phyloP scores from a whole-genome alignment of 371 early-diverging fungal species.

The Enterocytospora artemiae region DNA sequence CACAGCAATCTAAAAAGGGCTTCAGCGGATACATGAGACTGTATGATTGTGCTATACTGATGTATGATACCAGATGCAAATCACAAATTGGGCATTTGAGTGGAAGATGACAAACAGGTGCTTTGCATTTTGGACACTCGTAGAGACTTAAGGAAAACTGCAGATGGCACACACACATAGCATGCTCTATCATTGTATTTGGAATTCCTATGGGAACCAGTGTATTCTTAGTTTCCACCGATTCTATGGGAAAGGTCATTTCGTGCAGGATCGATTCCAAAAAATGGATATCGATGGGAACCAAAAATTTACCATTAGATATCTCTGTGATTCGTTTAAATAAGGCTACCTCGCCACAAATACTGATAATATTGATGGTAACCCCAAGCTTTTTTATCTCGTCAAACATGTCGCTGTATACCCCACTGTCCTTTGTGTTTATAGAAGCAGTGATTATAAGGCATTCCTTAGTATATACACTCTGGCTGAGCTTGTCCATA shows the following conservation, averaged over 20 bases:
- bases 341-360: constrained; percentile 52
- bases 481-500: constrained; percentile 19
- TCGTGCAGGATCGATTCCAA: constrained; percentile 31
- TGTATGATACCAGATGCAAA: constrained; percentile 37
- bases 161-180: constrained; percentile 55
- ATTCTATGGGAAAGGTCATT: constrained; percentile 34
- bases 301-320: constrained; percentile 46
- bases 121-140: constrained; percentile 52
- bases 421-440: constrained; percentile 17
- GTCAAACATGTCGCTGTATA: constrained; percentile 14
- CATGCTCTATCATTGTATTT: constrained; percentile 16
- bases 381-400: constrained; percentile 32
- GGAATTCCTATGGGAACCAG: constrained; percentile 54
- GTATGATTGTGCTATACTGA: constrained; percentile 45
- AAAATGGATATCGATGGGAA: constrained; percentile 38
- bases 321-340: constrained; percentile 40
- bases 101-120: constrained; percentile 50
- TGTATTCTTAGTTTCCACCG: constrained; percentile 17
- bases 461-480: constrained; percentile 31
- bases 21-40: constrained; percentile 43
- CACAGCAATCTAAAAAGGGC: constrained; percentile 6
- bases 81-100: constrained; percentile 52
- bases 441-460: constrained; percentile 36
- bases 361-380: constrained; percentile 46
- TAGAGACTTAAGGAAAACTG: constrained; percentile 32